Percentiles rank a stretch among this genome's conserved stretches.
These are phyloP conservation scores for Thinopyrum elongatum DNA, from an alignment of 176 grass and related monocot species.

Conservation along the genomic window DNA sequence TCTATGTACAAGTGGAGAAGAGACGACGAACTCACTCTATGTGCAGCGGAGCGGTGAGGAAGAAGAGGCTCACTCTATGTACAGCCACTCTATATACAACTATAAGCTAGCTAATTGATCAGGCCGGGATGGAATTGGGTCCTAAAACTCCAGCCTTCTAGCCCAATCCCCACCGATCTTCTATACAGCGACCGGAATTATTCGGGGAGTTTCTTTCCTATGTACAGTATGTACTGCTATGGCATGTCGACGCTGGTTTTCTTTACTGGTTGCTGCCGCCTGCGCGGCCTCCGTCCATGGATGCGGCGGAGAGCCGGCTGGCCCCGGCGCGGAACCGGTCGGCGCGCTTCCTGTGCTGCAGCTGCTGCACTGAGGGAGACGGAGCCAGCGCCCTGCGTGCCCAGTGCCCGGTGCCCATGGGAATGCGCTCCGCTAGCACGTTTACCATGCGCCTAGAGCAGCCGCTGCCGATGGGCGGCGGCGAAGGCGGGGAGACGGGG, in stretches of 20 bases:
- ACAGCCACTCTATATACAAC: no score
- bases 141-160: neutral
- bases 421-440: slow-evolving; percentile 5
- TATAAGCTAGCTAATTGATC: neutral
- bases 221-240: neutral
- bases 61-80: no score
- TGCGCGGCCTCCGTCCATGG: slow-evolving; percentile 1
- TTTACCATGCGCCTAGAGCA: neutral
- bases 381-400: slow-evolving; percentile 52
- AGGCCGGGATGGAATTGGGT: neutral
- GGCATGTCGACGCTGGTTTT: slow-evolving; percentile 10
- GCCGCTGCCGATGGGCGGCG: neutral
- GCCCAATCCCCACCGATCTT: neutral
- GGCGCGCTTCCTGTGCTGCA: slow-evolving; percentile 48
- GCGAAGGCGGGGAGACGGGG: neutral
- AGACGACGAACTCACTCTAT: no score
- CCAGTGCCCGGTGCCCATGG: slow-evolving; percentile 47
- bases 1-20: neutral
- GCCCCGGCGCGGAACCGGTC: slow-evolving; percentile 23
- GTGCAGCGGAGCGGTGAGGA: no score
- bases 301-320: slow-evolving; percentile 47
- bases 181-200: neutral
- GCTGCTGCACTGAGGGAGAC: slow-evolving; percentile 36
- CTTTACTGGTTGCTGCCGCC: neutral
- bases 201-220: neutral